A percentile compares a stretch with the other conserved stretches of the same genome.
Conservation (phyloP, 179 eudicot species). For the Pouteria campechiana region DNA sequence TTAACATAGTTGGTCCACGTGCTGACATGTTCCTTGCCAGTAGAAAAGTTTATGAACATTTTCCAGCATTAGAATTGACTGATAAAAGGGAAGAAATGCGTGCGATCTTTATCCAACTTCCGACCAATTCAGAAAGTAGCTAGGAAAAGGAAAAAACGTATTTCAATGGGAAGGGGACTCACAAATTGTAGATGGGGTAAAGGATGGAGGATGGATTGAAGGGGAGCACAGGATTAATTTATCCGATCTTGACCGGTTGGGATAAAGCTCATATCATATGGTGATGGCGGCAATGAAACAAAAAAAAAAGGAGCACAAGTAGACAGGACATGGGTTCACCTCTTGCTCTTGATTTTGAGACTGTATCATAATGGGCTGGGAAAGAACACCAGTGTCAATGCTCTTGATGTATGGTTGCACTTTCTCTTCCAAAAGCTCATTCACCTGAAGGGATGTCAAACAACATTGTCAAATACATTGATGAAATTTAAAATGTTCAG, state of each 20-base stretch:
- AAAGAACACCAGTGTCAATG: slow-evolving; percentile 36
- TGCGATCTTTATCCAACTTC: no score
- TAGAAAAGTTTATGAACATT: no score
- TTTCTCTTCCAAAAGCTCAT: slow-evolving; percentile 75
- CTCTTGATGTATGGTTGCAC: slow-evolving; percentile 60
- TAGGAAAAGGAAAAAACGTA: no score
- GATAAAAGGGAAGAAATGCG: no score
- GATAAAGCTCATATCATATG: background rate
- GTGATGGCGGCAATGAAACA: background rate
- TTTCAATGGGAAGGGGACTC: no score
- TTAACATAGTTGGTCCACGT: no score
- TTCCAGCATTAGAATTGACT: no score
- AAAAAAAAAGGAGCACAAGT: background rate
- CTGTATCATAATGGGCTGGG: slow-evolving; percentile 57
- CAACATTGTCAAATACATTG: background rate
- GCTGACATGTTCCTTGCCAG: no score
- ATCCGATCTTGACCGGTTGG: background rate
- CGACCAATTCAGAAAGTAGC: no score
- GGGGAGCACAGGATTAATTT: no score
- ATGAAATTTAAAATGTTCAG: background rate
- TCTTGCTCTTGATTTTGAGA: slow-evolving; percentile 31
- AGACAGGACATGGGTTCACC: slow-evolving; percentile 18
- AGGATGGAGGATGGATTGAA: no score
- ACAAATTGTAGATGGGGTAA: no score
- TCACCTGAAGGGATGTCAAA: slow-evolving; percentile 30